A percentile compares a stretch with the other conserved stretches of the same genome.
phyloP scores from a whole-genome alignment of 352 stramenopile species.

The Phytophthora agathidicida region DNA sequence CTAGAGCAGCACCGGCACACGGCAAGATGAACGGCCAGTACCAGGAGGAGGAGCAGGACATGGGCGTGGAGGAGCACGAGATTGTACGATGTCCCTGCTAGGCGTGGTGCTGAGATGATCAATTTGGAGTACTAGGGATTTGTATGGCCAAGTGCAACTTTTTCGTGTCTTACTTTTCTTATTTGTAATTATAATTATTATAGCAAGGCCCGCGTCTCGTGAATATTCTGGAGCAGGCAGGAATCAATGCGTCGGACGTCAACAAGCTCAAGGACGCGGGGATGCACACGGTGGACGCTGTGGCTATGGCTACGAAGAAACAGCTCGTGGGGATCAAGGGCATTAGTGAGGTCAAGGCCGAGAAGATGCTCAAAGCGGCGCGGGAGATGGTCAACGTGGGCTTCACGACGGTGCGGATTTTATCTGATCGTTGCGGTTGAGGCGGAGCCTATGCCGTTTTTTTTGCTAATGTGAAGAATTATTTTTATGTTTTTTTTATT shows the following conservation, averaged over 20 bases:
- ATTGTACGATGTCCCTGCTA: conserved; percentile 31
- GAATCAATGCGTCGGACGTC: conserved; percentile 97
- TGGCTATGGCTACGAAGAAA: conserved; percentile 97
- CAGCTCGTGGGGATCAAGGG: conserved; percentile 99
- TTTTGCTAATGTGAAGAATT: conserved; percentile 1
- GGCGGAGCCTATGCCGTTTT: conserved; percentile 5
- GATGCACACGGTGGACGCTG: conserved; percentile 98
- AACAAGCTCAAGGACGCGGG: conserved; percentile 98
- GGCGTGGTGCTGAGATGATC: background rate
- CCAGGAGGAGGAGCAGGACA: conserved; percentile 51
- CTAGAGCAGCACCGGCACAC: background rate
- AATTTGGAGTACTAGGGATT: conserved; percentile 7
- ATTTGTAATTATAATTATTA: background rate
- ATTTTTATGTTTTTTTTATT: conserved; percentile 7
- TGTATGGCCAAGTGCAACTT: conserved; percentile 33
- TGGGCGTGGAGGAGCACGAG: conserved; percentile 49
- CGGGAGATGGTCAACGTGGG: conserved; percentile 98
- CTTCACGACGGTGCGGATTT: conserved; percentile 96
- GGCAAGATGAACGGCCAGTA: conserved; percentile 39
- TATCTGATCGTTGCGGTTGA: background rate
- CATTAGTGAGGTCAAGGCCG: conserved; percentile 98
- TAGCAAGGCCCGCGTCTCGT: conserved; percentile 84
- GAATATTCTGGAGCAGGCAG: conserved; percentile 94
- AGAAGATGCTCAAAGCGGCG: conserved; percentile 98
- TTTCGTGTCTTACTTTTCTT: conserved; percentile 8